Conservation (phyloP, 2,329 filamentous ascomycete species). For the Botrytis cinerea region DNA sequence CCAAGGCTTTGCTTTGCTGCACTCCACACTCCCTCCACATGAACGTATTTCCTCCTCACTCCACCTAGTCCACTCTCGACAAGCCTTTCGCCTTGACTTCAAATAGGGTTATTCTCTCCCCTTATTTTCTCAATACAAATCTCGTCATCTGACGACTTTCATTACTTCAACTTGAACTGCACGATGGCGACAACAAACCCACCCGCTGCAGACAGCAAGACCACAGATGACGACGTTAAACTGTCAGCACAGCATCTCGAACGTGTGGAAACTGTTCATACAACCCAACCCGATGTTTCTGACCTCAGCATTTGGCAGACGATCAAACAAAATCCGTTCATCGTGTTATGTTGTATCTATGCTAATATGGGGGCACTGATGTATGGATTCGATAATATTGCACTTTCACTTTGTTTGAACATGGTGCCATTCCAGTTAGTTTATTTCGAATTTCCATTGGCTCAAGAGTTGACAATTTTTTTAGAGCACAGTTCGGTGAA, state of each 20-base stretch:
- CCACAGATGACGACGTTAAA: background rate
- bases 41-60: background rate
- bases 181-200: background rate
- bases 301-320: conserved; percentile 1
- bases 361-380: conserved; percentile 13
- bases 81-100: background rate
- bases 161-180: background rate
- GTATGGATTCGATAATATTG: conserved; percentile 14
- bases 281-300: background rate
- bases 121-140: background rate
- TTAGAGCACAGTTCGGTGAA: background rate
- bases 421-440: conserved; percentile 15
- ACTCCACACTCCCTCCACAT: background rate
- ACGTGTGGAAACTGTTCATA: background rate
- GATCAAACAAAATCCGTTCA: background rate
- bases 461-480: background rate
- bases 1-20: background rate
- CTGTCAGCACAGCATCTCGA: background rate
- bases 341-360: conserved; percentile 12
- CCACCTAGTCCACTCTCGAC: background rate
- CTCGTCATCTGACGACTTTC: background rate
- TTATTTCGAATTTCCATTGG: background rate
- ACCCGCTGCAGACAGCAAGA: background rate
- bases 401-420: background rate
- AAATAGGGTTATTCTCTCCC: background rate